Base-by-base conservation (phyloP, 129 eudicot genomes). In the Artemisia argyi region DNA sequence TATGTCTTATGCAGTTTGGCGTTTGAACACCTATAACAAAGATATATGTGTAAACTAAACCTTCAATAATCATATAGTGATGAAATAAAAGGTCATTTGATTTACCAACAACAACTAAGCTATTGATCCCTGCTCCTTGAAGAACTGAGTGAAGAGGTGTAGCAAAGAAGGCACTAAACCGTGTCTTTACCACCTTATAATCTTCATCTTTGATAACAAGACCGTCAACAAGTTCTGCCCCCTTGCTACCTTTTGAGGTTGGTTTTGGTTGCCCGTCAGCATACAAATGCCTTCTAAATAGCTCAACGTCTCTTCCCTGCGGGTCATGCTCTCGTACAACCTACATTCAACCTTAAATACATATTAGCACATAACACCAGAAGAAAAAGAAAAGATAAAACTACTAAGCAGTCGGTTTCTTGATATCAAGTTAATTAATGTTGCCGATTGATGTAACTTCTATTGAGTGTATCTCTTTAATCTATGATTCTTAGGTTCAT, bases 281-380 rank as follows among this genome's bases (percentile, higher is more conserved):
- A 61, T 90, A 95, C 58, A 77, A 69, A 48, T 95, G 96, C 78
- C 83, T 81, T 7, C 99, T 88, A 59, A 90, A 95, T 19, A 90
- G 66, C 76, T 95, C 99, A 39, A 95, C 99, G 13, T 95, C 99
- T 86, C 99, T 86, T 80, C 99, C 99, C 16, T 79, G 64, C 16
- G 88, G 91, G 72, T 95, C 99, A 78, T 90, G 99, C 84, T 95
- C 99, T 26, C 99, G 88, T 22, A 95, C 96, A 86, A 88, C 96
- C 99, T 94, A 67, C 78, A 85, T 54, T 65, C 30, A 14, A n/a
- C 44, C 30, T 2, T 12, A 55, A n/a, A 54, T 42, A 44, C 4
- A 22, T 13, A 74, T 51, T 30, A 65, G 66, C 56, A 65, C 7
- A 44, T 55, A 15, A 65, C 30, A 42, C 8, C 30, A 28, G 11